These are phyloP conservation scores for Ceratocystis cacaofunesta DNA, from an alignment of 2,329 filamentous ascomycete genomes.

Conservation along the genomic window DNA sequence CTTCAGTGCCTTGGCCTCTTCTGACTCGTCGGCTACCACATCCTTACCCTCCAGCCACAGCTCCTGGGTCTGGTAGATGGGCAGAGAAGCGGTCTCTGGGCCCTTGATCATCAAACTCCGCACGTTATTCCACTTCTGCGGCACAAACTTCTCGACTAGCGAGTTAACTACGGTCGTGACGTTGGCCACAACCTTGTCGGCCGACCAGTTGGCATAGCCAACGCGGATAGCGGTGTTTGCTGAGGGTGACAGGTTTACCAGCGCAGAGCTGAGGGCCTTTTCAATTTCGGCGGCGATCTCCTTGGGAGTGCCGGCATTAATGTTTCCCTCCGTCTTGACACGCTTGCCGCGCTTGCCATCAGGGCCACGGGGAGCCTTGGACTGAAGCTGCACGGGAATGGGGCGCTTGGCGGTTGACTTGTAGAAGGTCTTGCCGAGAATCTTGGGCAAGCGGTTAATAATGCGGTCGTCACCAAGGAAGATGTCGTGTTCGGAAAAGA, in stretches of 20 bases:
- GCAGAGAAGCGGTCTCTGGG: conserved; percentile 70
- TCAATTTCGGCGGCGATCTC: conserved; percentile 70
- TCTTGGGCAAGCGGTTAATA: conserved; percentile 53
- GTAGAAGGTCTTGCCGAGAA: conserved; percentile 88
- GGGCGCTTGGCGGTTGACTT: conserved; percentile 69
- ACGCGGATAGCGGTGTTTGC: conserved; percentile 70
- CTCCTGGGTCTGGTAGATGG: conserved; percentile 89
- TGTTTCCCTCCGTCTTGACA: conserved; percentile 24
- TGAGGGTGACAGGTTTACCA: conserved; percentile 64
- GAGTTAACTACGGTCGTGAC: conserved; percentile 53
- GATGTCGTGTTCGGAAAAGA: conserved; percentile 74
- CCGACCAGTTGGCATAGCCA: conserved; percentile 57
- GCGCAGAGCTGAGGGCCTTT: conserved; percentile 58
- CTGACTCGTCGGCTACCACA: conserved; percentile 48
- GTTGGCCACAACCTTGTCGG: conserved; percentile 69
- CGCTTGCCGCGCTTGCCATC: conserved; percentile 39
- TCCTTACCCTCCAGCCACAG: conserved; percentile 71
- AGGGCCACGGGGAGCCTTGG: conserved; percentile 21
- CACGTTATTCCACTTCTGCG: conserved; percentile 78
- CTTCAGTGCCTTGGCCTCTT: conserved; percentile 32
- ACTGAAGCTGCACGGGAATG: conserved; percentile 59
- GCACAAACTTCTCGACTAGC: conserved; percentile 64
- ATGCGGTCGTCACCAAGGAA: conserved; percentile 90
- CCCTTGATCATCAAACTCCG: conserved; percentile 81
- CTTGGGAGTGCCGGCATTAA: conserved; percentile 31